Conservation (phyloP, 1,284 basidiomycete species). For the Abortiporus biennis region DNA sequence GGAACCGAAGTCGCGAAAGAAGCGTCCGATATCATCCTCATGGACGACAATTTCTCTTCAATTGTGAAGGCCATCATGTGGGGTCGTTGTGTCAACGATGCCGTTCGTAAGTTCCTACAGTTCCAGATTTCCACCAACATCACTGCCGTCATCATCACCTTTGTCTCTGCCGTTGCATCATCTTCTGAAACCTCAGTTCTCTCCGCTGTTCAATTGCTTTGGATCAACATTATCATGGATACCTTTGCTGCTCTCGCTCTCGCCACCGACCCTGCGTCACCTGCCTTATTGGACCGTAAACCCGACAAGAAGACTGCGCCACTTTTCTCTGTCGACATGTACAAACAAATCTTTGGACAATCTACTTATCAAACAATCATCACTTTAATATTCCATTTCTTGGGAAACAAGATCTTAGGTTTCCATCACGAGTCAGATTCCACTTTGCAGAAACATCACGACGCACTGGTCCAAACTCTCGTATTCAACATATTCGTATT, state of each 20-base stretch:
- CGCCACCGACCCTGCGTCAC: constrained; percentile 91
- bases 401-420: constrained; percentile 69
- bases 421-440: constrained; percentile 34
- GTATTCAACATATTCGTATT: constrained; percentile 98
- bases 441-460: constrained; percentile 29
- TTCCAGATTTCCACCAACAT: constrained; percentile 98
- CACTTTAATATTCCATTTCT: constrained; percentile 88
- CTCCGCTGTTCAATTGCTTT: constrained; percentile 92
- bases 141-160: constrained; percentile 92
- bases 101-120: constrained; percentile 96
- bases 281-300: constrained; percentile 78
- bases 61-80: constrained; percentile 98
- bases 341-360: constrained; percentile 92
- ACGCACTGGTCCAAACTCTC: constrained; percentile 71
- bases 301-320: constrained; percentile 88
- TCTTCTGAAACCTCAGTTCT: constrained; percentile 76
- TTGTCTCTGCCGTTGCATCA: constrained; percentile 85
- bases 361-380: constrained; percentile 84
- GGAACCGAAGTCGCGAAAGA: constrained; percentile 99
- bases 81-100: constrained; percentile 98
- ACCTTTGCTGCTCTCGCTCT: constrained; percentile 96
- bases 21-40: constrained; percentile 97
- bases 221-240: constrained; percentile 98
- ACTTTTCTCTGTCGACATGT: constrained; percentile 87
- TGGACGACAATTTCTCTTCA: constrained; percentile 96